Conservation (phyloP, 805 yeast species). For the Phaffomyces opuntiae region DNA sequence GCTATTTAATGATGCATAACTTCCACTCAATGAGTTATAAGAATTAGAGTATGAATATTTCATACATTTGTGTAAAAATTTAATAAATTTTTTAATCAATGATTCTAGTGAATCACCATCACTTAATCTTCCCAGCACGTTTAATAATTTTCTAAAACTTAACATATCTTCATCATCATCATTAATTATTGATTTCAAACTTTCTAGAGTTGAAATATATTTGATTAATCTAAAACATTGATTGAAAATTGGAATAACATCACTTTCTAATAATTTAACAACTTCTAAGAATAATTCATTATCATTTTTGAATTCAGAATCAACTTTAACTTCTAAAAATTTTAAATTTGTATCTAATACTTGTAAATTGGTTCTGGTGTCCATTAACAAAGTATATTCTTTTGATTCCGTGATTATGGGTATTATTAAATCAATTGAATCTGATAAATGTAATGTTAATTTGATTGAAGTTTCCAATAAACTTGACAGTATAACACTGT, state of each 20-base stretch:
- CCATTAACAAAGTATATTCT: not conserved
- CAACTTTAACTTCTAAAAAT: slow-evolving; percentile 1
- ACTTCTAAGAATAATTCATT: slow-evolving; percentile 4
- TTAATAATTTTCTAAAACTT: not conserved
- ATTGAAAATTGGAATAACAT: slow-evolving; percentile 5
- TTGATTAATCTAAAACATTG: slow-evolving; percentile 1
- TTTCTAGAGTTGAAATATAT: not conserved
- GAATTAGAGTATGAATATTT: not conserved
- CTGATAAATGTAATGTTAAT: not conserved
- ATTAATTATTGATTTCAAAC: not conserved
- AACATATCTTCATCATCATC: not conserved
- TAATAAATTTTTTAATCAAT: not conserved
- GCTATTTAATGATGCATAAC: no score
- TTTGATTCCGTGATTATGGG: not conserved
- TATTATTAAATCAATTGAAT: not conserved
- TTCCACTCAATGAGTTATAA: not conserved
- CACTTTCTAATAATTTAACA: slow-evolving; percentile 1
- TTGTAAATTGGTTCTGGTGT: slow-evolving; percentile 1
- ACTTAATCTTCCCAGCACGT: not conserved
- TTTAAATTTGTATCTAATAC: slow-evolving; percentile 4
- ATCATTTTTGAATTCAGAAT: slow-evolving; percentile 4
- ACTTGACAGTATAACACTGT: slow-evolving; percentile 3
- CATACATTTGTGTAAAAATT: slow-evolving; percentile 2
- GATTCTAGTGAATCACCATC: slow-evolving; percentile 1
- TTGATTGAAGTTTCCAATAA: slow-evolving; percentile 1